Percentiles rank a stretch among this genome's conserved stretches.
phyloP scores from a whole-genome alignment of 2,329 filamentous ascomycete species.

The Ascochyta clinopodiicola region DNA sequence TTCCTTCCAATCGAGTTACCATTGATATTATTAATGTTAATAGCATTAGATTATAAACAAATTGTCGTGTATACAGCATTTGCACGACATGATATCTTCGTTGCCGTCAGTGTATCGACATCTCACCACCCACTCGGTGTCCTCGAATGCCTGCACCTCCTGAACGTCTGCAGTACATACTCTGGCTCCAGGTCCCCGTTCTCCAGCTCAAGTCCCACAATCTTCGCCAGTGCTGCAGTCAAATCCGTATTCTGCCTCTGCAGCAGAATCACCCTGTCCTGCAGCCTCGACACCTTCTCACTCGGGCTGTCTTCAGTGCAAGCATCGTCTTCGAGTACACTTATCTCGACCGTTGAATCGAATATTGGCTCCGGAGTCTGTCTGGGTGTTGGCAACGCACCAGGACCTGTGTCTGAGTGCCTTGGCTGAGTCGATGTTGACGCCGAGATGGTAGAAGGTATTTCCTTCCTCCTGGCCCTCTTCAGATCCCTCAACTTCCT shows the following conservation, averaged over 20 bases:
- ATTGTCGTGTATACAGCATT: background rate
- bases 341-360: constrained; percentile 15
- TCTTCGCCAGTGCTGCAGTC: constrained; percentile 33
- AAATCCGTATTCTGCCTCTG: constrained; percentile 37
- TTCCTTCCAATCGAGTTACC: background rate
- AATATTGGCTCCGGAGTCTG: constrained; percentile 23
- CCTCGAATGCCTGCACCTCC: constrained; percentile 12
- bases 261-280: constrained; percentile 27
- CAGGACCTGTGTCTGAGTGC: constrained; percentile 12
- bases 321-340: constrained; percentile 14
- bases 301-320: constrained; percentile 1
- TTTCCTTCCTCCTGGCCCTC: constrained; percentile 29
- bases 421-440: constrained; percentile 6
- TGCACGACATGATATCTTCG: no score
- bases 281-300: constrained; percentile 25
- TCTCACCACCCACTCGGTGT: constrained; percentile 16
- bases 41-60: background rate
- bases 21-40: constrained; percentile 1
- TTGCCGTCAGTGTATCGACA: background rate
- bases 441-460: constrained; percentile 4
- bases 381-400: constrained; percentile 22
- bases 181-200: constrained; percentile 29
- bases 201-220: constrained; percentile 33
- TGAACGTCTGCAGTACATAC: constrained; percentile 22
- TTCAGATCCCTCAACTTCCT: constrained; percentile 37